These are phyloP conservation scores for Beauveria sp. DNA, from an alignment of 2,329 filamentous ascomycete genomes.

Conservation along the genomic window DNA sequence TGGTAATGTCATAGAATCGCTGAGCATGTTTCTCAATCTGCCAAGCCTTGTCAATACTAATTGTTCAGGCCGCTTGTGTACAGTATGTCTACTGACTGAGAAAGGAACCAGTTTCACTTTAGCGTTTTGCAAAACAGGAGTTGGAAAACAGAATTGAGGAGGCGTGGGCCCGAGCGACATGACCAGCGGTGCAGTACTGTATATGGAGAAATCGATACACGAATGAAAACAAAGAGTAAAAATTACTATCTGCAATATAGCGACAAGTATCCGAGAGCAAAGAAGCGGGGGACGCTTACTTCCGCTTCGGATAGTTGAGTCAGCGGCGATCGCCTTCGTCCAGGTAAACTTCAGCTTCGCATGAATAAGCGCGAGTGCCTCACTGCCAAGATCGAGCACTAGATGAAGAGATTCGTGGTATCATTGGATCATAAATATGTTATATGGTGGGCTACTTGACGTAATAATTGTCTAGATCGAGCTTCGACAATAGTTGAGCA, in stretches of 20 bases:
- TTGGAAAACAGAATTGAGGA: not conserved
- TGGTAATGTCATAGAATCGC: slow-evolving; percentile 1
- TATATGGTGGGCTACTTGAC: slow-evolving; percentile 16
- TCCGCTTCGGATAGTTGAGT: not conserved
- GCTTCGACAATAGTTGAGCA: slow-evolving; percentile 57
- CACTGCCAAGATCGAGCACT: not conserved
- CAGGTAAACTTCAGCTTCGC: not conserved
- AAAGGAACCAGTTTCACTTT: slow-evolving; percentile 3
- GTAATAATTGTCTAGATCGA: slow-evolving; percentile 68
- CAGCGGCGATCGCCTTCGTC: not conserved
- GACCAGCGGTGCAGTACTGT: not conserved
- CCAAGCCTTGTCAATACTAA: not conserved
- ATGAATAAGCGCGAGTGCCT: not conserved
- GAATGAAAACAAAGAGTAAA: not conserved
- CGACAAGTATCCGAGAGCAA: not conserved
- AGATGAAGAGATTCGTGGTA: not conserved
- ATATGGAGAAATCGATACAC: not conserved
- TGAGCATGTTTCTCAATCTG: slow-evolving; percentile 3
- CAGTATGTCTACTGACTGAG: not conserved
- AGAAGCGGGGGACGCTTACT: not conserved
- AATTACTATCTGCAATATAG: not conserved
- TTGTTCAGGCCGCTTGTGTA: not conserved
- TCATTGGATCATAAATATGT: not conserved
- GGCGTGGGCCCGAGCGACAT: not conserved
- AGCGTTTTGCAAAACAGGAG: not conserved